Conservation (phyloP, 352 stramenopile species). For the Phytophthora agathidicida region DNA sequence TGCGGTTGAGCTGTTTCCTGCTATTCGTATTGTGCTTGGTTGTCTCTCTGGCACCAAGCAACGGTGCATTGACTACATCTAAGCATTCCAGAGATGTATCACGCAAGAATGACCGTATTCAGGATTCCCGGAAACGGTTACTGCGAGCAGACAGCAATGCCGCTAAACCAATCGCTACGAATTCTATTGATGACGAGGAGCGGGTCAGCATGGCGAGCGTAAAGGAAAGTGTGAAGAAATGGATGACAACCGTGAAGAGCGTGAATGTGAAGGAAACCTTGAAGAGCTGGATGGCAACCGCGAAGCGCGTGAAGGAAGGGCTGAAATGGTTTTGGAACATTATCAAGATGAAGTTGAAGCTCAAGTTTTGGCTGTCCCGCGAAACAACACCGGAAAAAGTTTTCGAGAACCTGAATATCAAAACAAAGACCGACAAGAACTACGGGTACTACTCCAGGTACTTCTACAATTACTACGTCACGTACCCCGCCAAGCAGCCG, state of each 20-base stretch:
- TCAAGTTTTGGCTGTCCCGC: conserved; percentile 13
- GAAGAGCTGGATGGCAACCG: conserved; percentile 11
- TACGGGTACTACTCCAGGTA: conserved; percentile 32
- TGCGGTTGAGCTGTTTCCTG: not conserved
- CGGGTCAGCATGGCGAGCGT: too few relatives aligned
- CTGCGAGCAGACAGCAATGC: not conserved
- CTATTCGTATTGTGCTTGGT: not conserved
- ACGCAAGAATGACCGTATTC: not conserved
- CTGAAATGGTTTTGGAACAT: not conserved
- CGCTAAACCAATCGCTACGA: not conserved
- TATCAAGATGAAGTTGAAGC: conserved; percentile 12
- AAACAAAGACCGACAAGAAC: conserved; percentile 11
- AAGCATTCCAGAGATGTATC: not conserved
- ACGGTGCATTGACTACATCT: not conserved
- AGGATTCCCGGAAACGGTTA: not conserved
- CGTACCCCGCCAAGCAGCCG: conserved; percentile 8
- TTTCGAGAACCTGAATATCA: conserved; percentile 16
- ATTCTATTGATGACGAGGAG: not conserved
- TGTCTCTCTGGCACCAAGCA: not conserved
- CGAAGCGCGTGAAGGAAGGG: not conserved
- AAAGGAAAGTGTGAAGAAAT: too few relatives aligned
- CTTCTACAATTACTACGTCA: conserved; percentile 27
- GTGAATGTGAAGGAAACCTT: too few relatives aligned
- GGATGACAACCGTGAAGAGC: too few relatives aligned
- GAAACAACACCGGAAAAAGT: conserved; percentile 6